Evolutionary conservation across 169 alveolate genomes (phyloP), one percentile per base, ranked within the genome.

Genomic region (Eimeria necatrix): DNA sequence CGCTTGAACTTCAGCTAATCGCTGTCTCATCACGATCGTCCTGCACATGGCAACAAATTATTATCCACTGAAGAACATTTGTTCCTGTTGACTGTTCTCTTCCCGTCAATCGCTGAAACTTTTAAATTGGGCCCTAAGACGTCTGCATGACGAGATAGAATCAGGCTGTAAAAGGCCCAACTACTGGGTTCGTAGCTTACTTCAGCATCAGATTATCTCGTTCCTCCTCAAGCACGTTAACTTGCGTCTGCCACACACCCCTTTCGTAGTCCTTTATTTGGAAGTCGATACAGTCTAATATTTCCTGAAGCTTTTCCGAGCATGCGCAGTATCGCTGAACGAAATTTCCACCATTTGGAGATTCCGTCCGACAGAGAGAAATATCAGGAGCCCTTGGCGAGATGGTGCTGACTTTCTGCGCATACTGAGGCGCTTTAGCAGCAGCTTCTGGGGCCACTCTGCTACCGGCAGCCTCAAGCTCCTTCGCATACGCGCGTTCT

Each of bases 211-310:
- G 95, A 16, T 76, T 87, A 41, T 80, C 88, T 46, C 95, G 73
- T 26, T 93, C 95, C 53, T 93, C 95, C 93, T 93, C 95, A 48
- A 93, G 87, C n/a, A 81, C 93, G 26, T 93, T 93, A 64, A 93
- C 91, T 12, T 81, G 95, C 26, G 81, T 59, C 84, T 93, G 95
- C 95, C 95, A 93, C 26, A 83, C 95, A 6, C 78, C 91, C 53
- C 95, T 70, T 60, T 93, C 95, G 91, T 93, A 93, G 93, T 74
- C 64, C 53, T 64, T 59, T 32, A 93, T 56, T 53, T 93, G 89
- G 22, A 78, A 86, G 73, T 93, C 95, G 14, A 93, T 73, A 46
- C 87, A 93, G 53, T 93, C 95, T 53, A 93, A 10, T 46, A 93
- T 78, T 81, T 93, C 93, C 88, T 93, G 95, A 0, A 93, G 93